Base-by-base conservation (phyloP, 2,329 filamentous ascomycete species). In the Colletotrichum siamense region DNA sequence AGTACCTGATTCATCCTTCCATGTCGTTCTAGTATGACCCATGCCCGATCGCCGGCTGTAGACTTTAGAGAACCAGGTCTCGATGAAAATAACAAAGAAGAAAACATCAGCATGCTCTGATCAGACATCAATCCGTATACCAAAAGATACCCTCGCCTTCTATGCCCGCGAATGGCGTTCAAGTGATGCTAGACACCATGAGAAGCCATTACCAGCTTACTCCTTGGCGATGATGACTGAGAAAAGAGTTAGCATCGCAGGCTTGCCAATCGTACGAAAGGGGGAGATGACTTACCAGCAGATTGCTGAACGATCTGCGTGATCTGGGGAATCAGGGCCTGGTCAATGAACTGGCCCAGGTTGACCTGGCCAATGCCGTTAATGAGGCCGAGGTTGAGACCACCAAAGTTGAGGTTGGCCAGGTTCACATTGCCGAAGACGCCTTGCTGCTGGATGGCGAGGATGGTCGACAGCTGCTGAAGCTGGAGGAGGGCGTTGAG, bases 401-500 rank as follows among this genome's bases (percentile, higher is more conserved):
- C 72, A 28, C 80, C 82, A 8, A 84, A 77, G 52, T 77, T 73
- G 61, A 84, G 68, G 13, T 67, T 52, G 52, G 78, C 77, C 32
- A 84, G 77, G 77, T 84, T 81, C 30, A 83, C 78, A 55, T 71
- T 65, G 71, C 81, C 81, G 75, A 85, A 80, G 66, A 83, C 77
- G 16, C 84, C 83, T 69, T 77, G 80, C 75, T 81, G 79, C 75
- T 80, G 78, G 75, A 85, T 77, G 77, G 83, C 81, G 69, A 87
- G 81, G 44, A 87, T 71, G 62, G 82, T 85, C 59, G 85, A 84
- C 28, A 87, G 83, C 77, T 85, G 83, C 83, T 87, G 85, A 32
- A 88, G 80, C 79, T 85, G 83, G 76, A 87, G 82, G 68, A 85
- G 79, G 52, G 81, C 78, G 78, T 85, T 82, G 78, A 89, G 78